phyloP scores from a whole-genome alignment of 805 yeast species.

The Saturnispora gosingensis region DNA sequence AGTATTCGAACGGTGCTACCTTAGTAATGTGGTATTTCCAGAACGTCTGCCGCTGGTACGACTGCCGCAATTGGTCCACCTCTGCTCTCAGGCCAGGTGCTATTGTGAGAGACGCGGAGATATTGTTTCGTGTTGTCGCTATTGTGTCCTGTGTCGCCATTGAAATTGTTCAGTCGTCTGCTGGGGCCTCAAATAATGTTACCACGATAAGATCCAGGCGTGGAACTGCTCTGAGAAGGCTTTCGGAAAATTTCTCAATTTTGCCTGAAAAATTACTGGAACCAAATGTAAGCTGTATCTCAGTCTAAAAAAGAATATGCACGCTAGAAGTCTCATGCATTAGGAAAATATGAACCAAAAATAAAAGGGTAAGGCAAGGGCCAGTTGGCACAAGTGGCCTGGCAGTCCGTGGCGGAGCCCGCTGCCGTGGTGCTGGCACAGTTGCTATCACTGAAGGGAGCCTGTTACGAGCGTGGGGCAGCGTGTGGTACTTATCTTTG shows the following conservation, averaged over 20 bases:
- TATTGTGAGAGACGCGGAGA: too few relatives aligned
- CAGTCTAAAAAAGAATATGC: not conserved
- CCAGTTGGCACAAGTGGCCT: not conserved
- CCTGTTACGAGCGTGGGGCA: not conserved
- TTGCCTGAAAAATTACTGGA: not conserved
- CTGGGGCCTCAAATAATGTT: not conserved
- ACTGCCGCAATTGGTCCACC: constrained; percentile 4
- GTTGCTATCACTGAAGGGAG: not conserved
- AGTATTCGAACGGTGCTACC: constrained; percentile 41
- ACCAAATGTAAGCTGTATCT: not conserved
- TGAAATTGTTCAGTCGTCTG: not conserved
- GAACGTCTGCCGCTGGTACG: constrained; percentile 24
- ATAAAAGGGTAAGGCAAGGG: not conserved
- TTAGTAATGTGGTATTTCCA: constrained; percentile 60
- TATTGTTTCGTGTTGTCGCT: not conserved
- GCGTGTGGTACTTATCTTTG: too few relatives aligned
- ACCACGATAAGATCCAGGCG: not conserved
- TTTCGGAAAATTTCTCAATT: not conserved
- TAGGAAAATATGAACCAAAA: not conserved
- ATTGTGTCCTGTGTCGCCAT: not conserved
- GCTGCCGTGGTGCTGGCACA: too few relatives aligned
- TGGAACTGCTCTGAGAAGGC: not conserved
- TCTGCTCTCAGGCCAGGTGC: constrained; percentile 2
- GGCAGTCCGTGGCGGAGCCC: not conserved
- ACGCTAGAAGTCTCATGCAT: not conserved